These are phyloP conservation scores for Omphalotus guepiniiformis DNA, from an alignment of 768 basidiomycete species.

Conservation along the genomic window DNA sequence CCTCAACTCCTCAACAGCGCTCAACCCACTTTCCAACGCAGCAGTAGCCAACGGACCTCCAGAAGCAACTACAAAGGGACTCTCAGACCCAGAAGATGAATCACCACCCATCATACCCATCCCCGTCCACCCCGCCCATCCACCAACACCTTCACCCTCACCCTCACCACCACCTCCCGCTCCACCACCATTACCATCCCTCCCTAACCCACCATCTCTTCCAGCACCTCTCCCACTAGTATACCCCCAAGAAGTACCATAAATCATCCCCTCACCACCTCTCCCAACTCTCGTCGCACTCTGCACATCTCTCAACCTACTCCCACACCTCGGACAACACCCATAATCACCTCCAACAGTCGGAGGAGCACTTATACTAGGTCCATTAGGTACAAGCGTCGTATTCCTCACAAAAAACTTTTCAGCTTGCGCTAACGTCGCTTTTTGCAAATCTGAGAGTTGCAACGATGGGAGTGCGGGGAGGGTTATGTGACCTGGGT, in stretches of 20 bases:
- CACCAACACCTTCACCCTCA: slow-evolving; percentile 22
- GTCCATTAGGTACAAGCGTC: background rate
- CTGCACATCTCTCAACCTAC: background rate
- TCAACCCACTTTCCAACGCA: slow-evolving; percentile 57
- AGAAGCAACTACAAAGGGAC: slow-evolving; percentile 40
- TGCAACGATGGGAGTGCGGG: no score
- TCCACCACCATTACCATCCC: background rate
- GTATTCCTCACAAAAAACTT: no score
- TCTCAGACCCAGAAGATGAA: background rate
- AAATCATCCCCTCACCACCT: no score
- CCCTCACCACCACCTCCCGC: slow-evolving; percentile 21
- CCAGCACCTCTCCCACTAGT: background rate
- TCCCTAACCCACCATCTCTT: background rate
- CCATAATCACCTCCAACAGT: background rate
- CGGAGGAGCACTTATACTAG: background rate
- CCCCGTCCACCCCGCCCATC: background rate
- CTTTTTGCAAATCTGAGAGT: no score
- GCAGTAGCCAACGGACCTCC: slow-evolving; percentile 53
- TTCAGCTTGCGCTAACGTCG: no score
- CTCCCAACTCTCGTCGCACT: no score
- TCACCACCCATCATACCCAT: background rate
- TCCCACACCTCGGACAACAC: background rate
- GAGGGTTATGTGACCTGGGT: no score
- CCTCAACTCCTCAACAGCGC: slow-evolving; percentile 64
- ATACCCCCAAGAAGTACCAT: background rate